These are phyloP conservation scores for Fusarium sp. DNA, from an alignment of 2,329 filamentous ascomycete genomes.

Conservation along the genomic window DNA sequence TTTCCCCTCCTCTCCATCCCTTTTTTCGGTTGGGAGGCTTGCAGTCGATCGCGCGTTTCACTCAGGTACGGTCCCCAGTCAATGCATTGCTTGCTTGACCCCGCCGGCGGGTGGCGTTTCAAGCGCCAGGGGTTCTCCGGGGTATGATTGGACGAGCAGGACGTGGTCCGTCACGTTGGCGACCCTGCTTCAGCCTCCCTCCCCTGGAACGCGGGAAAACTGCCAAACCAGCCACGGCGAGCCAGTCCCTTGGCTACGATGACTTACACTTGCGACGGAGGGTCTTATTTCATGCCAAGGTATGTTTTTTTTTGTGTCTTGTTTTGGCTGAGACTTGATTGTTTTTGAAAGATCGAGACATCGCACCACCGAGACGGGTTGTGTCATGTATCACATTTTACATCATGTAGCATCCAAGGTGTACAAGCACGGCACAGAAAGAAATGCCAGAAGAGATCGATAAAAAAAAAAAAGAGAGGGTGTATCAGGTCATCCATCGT, in stretches of 20 bases:
- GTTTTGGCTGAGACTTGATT: background rate
- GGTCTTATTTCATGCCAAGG: slow-evolving; percentile 5
- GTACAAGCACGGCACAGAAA: slow-evolving; percentile 33
- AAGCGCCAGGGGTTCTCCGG: slow-evolving; percentile 19
- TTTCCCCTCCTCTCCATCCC: slow-evolving; percentile 17
- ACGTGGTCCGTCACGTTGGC: slow-evolving; percentile 26
- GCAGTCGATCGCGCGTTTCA: slow-evolving; percentile 42
- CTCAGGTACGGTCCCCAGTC: slow-evolving; percentile 40
- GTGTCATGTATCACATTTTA: slow-evolving; percentile 31
- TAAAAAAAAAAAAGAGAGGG: background rate
- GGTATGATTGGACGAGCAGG: slow-evolving; percentile 30
- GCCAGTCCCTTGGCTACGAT: slow-evolving; percentile 32
- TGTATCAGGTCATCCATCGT: slow-evolving; percentile 37
- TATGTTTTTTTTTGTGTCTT: background rate
- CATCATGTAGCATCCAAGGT: slow-evolving; percentile 26
- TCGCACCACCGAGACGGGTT: slow-evolving; percentile 22
- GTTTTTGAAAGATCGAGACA: slow-evolving; percentile 1
- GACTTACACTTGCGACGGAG: slow-evolving; percentile 28
- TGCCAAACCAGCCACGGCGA: slow-evolving; percentile 14
- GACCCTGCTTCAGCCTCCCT: slow-evolving; percentile 27
- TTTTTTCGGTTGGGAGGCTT: slow-evolving; percentile 8
- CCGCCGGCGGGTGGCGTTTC: slow-evolving; percentile 37
- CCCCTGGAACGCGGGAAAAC: slow-evolving; percentile 11
- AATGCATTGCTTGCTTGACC: slow-evolving; percentile 7
- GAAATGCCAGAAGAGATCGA: slow-evolving; percentile 10